Evolutionary conservation across 495 filamentous ascomycete genomes (phyloP).

Genomic region (Daldinia grandis): DNA sequence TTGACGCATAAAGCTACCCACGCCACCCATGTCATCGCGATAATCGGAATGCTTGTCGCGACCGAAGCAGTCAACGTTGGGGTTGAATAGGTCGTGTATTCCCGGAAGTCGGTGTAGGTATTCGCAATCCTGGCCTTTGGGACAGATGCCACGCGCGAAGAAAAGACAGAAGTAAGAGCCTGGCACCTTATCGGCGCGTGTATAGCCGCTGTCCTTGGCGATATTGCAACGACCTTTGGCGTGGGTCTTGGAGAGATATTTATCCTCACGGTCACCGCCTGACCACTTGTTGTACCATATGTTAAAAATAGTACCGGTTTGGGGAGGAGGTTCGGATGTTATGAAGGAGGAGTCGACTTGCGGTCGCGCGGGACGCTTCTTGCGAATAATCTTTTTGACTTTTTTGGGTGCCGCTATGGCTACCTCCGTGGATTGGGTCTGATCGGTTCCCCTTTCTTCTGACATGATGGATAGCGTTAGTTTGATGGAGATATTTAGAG

Average conservation of each 20-base stretch:
- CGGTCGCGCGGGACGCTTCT: slow-evolving; percentile 72
- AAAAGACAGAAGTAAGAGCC: slow-evolving; percentile 94
- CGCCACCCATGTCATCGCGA: slow-evolving; percentile 95
- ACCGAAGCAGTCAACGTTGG: slow-evolving; percentile 93
- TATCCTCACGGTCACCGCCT: slow-evolving; percentile 93
- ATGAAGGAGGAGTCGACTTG: slow-evolving; percentile 87
- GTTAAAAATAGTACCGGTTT: slow-evolving; percentile 93
- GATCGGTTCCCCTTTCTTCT: slow-evolving; percentile 44
- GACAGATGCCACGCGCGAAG: slow-evolving; percentile 84
- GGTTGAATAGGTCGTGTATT: slow-evolving; percentile 83
- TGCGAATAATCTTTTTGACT: slow-evolving; percentile 70
- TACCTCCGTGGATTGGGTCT: slow-evolving; percentile 52
- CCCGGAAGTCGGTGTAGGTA: slow-evolving; percentile 89
- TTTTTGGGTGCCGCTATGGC: slow-evolving; percentile 60
- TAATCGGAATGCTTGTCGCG: slow-evolving; percentile 88
- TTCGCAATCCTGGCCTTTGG: slow-evolving; percentile 88
- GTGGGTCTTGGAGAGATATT: slow-evolving; percentile 74
- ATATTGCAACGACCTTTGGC: slow-evolving; percentile 85
- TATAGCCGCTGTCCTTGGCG: slow-evolving; percentile 84
- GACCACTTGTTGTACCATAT: slow-evolving; percentile 97
- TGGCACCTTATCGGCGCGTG: slow-evolving; percentile 74
- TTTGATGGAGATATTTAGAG: slow-evolving; percentile 6
- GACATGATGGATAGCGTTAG: slow-evolving; percentile 40
- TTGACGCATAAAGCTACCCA: slow-evolving; percentile 87
- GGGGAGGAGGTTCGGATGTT: slow-evolving; percentile 78